Evolutionary conservation across 1,284 basidiomycete genomes (phyloP).

Genomic region (Moniliophthora roreri): DNA sequence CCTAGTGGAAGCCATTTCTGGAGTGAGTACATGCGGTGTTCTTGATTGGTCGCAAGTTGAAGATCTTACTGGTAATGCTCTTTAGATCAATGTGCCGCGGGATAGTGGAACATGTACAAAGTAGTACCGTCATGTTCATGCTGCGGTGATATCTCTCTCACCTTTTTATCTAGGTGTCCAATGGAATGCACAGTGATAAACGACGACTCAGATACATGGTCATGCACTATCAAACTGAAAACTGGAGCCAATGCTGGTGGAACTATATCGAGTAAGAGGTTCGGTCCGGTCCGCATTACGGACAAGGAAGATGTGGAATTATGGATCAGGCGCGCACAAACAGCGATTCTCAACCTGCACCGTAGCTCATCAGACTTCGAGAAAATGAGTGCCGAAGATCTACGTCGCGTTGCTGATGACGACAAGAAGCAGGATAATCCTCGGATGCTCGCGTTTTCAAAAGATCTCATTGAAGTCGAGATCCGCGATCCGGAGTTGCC

Average conservation of each 20-base stretch:
- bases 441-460: conserved; percentile 47
- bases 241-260: conserved; percentile 35
- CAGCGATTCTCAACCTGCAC: conserved; percentile 52
- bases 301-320: conserved; percentile 45
- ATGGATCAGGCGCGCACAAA: conserved; percentile 58
- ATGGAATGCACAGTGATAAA: conserved; percentile 55
- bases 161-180: conserved; percentile 43
- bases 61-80: conserved; percentile 4
- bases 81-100: conserved; percentile 56
- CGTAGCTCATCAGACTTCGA: conserved; percentile 31
- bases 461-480: conserved; percentile 47
- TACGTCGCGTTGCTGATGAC: conserved; percentile 28
- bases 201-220: conserved; percentile 39
- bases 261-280: conserved; percentile 8
- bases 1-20: conserved; percentile 56
- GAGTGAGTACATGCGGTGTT: conserved; percentile 36
- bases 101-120: conserved; percentile 61
- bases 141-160: not conserved
- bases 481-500: conserved; percentile 39
- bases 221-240: conserved; percentile 49
- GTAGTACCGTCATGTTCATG: conserved; percentile 25
- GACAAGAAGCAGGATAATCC: conserved; percentile 18
- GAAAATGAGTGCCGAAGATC: conserved; percentile 28
- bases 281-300: conserved; percentile 34
- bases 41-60: not conserved